These are phyloP conservation scores for Fraxinus platypoda DNA, from an alignment of 305 asterid species.

Conservation along the genomic window DNA sequence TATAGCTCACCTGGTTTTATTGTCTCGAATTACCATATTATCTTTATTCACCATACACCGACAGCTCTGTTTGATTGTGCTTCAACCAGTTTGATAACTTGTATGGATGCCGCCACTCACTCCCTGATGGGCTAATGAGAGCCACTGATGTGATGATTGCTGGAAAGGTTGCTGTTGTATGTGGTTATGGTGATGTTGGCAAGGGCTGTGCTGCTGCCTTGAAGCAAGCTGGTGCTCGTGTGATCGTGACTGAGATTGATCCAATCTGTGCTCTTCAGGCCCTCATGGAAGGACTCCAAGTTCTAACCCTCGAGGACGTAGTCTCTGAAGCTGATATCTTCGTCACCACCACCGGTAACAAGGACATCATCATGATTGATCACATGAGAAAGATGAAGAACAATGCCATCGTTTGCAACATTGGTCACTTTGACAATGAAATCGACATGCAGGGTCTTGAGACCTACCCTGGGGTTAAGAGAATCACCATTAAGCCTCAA, in stretches of 20 bases:
- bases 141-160: background rate
- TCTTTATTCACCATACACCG: background rate
- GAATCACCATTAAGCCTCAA: background rate
- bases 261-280: slow-evolving; percentile 45
- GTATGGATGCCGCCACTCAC: slow-evolving; percentile 40
- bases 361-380: slow-evolving; percentile 38
- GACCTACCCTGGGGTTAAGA: background rate
- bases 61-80: background rate
- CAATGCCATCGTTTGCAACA: background rate
- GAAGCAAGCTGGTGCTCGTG: background rate
- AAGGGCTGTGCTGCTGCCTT: background rate
- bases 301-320: slow-evolving; percentile 33
- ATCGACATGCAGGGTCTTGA: background rate
- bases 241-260: slow-evolving; percentile 35
- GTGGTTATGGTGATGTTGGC: background rate
- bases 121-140: background rate
- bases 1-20: background rate
- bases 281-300: slow-evolving; percentile 40
- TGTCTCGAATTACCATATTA: background rate
- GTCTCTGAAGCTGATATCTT: slow-evolving; percentile 35
- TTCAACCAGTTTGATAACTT: slow-evolving; percentile 35
- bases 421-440: background rate
- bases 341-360: slow-evolving; percentile 46
- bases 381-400: background rate
- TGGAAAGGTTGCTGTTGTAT: background rate